Percentiles rank a stretch among this genome's conserved stretches.
Evolutionary conservation across 371 early-diverging fungal species (phyloP).

Genomic region (Actinomortierella wolfii): DNA sequence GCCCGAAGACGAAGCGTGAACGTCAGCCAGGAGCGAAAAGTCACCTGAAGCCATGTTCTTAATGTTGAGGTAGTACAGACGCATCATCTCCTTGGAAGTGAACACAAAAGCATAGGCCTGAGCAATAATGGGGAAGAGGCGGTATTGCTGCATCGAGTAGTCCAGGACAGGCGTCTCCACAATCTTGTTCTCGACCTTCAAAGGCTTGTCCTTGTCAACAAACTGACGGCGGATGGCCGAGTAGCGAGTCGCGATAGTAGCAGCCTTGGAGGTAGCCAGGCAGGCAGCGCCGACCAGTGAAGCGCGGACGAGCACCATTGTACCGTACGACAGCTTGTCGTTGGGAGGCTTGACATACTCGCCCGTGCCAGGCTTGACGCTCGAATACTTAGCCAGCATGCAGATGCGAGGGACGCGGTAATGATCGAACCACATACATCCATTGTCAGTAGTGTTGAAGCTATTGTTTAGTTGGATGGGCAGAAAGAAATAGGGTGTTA

Average conservation of each 20-base stretch:
- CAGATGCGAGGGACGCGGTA: slow-evolving; percentile 74
- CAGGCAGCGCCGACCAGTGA: slow-evolving; percentile 59
- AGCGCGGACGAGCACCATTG: slow-evolving; percentile 82
- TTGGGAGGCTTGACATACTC: slow-evolving; percentile 76
- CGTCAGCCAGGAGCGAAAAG: slow-evolving; percentile 72
- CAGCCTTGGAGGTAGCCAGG: slow-evolving; percentile 67
- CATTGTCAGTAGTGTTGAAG: slow-evolving; percentile 84
- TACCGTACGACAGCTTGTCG: slow-evolving; percentile 79
- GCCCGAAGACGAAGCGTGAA: slow-evolving; percentile 87
- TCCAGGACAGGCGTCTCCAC: slow-evolving; percentile 80
- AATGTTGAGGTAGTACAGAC: slow-evolving; percentile 69
- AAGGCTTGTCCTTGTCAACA: slow-evolving; percentile 59
- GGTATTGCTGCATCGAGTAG: slow-evolving; percentile 81
- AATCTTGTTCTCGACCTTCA: slow-evolving; percentile 41
- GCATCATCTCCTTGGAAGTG: slow-evolving; percentile 74
- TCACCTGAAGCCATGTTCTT: slow-evolving; percentile 71
- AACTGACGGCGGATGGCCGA: slow-evolving; percentile 85
- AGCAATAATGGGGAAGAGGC: slow-evolving; percentile 81
- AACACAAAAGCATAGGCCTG: slow-evolving; percentile 79
- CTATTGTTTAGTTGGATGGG: slow-evolving; percentile 49
- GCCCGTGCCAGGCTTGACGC: slow-evolving; percentile 68
- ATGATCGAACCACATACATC: slow-evolving; percentile 76
- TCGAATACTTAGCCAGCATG: slow-evolving; percentile 74
- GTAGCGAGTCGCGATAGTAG: slow-evolving; percentile 82
- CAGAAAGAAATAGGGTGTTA: background rate